Evolutionary conservation across 2,329 filamentous ascomycete species (phyloP), one percentile per base, ranked within the genome.

Genomic region (Fusarium buxicola): DNA sequence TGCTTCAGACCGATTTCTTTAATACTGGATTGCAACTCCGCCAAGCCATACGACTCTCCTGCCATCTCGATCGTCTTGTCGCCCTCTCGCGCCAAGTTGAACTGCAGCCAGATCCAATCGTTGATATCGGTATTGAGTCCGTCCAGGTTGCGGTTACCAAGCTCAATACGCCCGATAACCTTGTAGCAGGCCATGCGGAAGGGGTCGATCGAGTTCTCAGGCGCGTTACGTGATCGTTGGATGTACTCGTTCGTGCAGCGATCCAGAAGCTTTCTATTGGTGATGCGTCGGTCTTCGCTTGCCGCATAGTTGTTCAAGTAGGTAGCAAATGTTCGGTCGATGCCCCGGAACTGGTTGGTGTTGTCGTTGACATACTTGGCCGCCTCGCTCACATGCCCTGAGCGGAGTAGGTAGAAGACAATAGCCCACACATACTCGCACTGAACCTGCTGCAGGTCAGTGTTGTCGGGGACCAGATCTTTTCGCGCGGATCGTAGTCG

Each of bases 181-280:
- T 99, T 98, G 84, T 98, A 98, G 76, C 95, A 97, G 43, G 94
- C 94, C 88, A 97, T 94, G 50, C 93, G 89, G 80, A 96, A 99
- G 24, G 95, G 95, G 74, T 99, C 95, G 63, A 96, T 88, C 2
- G 92, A 91, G 73, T 94, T 90, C 56, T 95, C 92, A 1, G 92
- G 91, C 1, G 92, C 92, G 70, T 96, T 92, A 64, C 92, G 89
- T 24, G 89, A 86, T 40, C 93, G 89, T 74, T 96, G 92, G 47
- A 90, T 90, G 76, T 96, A 97, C 73, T 97, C 94, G 63, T 91
- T 92, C 68, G 91, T 91, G 77, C 96, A 96, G 63, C 92, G 91
- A 67, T 93, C 91, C 71, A 96, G 91, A 55, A 96, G 79, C 62
- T 94, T 90, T 36, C 89, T 85, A 65, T 88, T 89, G 11, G 74